Percentiles rank a stretch among this genome's conserved stretches.
Conservation (phyloP, 805 yeast species). For the Phaffomyces antillensis region DNA sequence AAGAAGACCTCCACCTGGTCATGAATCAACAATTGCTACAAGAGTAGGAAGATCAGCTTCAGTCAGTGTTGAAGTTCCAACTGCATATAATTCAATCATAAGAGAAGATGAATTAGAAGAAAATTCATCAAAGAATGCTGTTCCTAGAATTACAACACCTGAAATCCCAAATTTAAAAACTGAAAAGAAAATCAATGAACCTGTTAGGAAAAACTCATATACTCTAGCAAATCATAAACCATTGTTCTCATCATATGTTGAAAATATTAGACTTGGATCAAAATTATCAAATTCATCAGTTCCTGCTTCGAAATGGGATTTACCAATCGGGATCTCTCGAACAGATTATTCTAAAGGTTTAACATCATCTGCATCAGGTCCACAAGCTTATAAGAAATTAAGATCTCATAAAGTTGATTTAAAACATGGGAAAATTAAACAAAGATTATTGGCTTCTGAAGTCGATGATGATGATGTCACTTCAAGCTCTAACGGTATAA, state of each 20-base stretch:
- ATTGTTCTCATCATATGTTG: conserved; percentile 43
- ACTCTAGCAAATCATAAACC: conserved; percentile 32
- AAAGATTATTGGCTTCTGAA: conserved; percentile 66
- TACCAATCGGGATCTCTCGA: conserved; percentile 51
- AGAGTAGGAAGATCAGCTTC: conserved; percentile 33
- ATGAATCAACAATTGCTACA: conserved; percentile 25
- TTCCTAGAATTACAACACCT: too few relatives aligned
- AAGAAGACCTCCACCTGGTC: conserved; percentile 35
- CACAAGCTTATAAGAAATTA: conserved; percentile 8
- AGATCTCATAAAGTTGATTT: conserved; percentile 32
- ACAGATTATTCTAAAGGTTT: conserved; percentile 26
- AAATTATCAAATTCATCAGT: conserved; percentile 44
- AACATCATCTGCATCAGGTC: not conserved
- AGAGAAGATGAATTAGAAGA: conserved; percentile 7
- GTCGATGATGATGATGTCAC: conserved; percentile 53
- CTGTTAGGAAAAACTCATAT: not conserved
- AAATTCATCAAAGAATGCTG: not conserved
- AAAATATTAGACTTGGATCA: conserved; percentile 33
- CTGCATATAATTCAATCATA: conserved; percentile 12
- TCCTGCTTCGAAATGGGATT: conserved; percentile 39
- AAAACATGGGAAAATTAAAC: conserved; percentile 56
- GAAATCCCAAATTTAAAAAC: not conserved
- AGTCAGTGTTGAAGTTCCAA: conserved; percentile 9
- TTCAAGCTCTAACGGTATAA: conserved; percentile 2
- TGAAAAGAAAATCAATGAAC: not conserved